Evolutionary conservation across 257 asterid genomes (phyloP).

Genomic region (Solanum rostratum): DNA sequence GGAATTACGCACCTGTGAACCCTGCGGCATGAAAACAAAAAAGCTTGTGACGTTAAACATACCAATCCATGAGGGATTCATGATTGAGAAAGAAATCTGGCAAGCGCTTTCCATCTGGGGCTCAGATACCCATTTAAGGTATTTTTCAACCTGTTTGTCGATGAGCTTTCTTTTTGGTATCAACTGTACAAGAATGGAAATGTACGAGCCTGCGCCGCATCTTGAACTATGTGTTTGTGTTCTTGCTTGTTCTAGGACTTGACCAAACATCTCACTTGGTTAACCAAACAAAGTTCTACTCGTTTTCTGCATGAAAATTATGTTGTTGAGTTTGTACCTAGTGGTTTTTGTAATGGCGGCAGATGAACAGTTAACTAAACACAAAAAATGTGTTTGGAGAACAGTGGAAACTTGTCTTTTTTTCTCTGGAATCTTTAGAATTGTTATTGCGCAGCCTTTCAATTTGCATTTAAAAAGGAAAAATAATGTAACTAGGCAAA

Average conservation of each 20-base stretch:
- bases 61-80: background rate
- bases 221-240: background rate
- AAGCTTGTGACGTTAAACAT: background rate
- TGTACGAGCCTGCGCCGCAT: background rate
- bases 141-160: background rate
- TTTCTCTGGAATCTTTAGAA: too few species aligned
- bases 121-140: background rate
- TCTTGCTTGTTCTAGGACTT: background rate
- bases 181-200: background rate
- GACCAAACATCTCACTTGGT: background rate
- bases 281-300: background rate
- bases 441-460: background rate
- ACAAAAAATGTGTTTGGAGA: background rate
- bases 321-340: background rate
- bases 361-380: background rate
- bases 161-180: background rate
- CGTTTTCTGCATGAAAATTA: background rate
- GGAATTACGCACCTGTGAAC: background rate
- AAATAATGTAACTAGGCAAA: too few species aligned
- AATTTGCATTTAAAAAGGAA: too few species aligned
- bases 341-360: background rate
- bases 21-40: background rate
- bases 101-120: background rate
- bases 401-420: background rate
- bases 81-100: background rate